Conservation (phyloP, 805 yeast genomes). For the Candida wancherniae region DNA sequence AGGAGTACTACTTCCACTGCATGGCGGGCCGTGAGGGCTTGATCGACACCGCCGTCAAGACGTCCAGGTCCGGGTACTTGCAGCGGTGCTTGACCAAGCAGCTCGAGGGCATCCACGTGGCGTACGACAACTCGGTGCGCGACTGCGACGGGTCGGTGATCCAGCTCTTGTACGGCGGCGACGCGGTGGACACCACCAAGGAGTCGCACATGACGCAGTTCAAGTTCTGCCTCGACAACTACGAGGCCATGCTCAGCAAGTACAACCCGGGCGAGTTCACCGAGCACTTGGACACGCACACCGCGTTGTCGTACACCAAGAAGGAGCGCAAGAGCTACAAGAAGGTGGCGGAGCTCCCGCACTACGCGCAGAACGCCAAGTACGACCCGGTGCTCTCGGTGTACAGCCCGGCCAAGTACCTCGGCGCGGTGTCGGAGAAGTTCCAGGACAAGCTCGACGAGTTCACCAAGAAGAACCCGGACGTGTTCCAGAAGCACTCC, state of each 20-base stretch:
- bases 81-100: constrained; percentile 98
- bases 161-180: constrained; percentile 97
- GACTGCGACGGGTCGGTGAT: constrained; percentile 91
- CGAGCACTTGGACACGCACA: constrained; percentile 75
- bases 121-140: constrained; percentile 92
- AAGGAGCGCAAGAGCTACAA: constrained; percentile 69
- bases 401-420: constrained; percentile 81
- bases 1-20: constrained; percentile 98
- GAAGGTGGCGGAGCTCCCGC: constrained; percentile 60
- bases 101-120: constrained; percentile 91
- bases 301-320: constrained; percentile 76
- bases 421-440: constrained; percentile 89
- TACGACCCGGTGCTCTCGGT: constrained; percentile 86
- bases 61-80: constrained; percentile 95
- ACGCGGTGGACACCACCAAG: constrained; percentile 87
- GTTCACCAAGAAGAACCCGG: constrained; percentile 54
- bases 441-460: constrained; percentile 77
- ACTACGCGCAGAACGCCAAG: constrained; percentile 56
- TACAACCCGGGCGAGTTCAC: constrained; percentile 75
- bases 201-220: constrained; percentile 93
- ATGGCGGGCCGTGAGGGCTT: constrained; percentile 99
- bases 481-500: constrained; percentile 51
- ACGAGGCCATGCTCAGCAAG: constrained; percentile 77
- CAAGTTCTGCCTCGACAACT: constrained; percentile 87
- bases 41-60: constrained; percentile 98